Percentiles rank a stretch among this genome's conserved stretches.
Conservation (phyloP, 106 monocot genomes). For the Phalaenopsis aphrodite region DNA sequence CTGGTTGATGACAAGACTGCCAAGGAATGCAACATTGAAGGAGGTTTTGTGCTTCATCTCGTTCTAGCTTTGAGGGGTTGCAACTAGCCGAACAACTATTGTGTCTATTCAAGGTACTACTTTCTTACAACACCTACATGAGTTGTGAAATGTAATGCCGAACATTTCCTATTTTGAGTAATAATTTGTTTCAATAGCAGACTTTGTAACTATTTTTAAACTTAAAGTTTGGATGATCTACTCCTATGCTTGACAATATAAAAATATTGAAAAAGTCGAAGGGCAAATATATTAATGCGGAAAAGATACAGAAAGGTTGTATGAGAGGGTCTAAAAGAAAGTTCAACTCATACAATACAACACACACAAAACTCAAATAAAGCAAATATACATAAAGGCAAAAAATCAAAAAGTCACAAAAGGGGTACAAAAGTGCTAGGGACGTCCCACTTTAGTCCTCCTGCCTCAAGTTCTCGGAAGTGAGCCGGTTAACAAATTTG, state of each 20-base stretch:
- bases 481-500: too few relatives aligned
- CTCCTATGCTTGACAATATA: not conserved
- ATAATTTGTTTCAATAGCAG: not conserved
- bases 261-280: too few relatives aligned
- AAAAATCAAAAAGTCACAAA: too few relatives aligned
- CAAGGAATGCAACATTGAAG: conserved; percentile 67
- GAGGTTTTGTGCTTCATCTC: conserved; percentile 65
- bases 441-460: too few relatives aligned
- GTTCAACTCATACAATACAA: too few relatives aligned
- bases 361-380: too few relatives aligned
- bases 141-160: not conserved
- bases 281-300: too few relatives aligned
- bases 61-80: conserved; percentile 66
- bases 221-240: not conserved
- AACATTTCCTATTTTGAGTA: not conserved
- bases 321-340: too few relatives aligned
- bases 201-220: not conserved
- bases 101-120: not conserved
- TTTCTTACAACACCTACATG: not conserved
- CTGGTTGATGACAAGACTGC: conserved; percentile 63
- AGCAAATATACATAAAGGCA: too few relatives aligned
- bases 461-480: too few relatives aligned
- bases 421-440: too few relatives aligned
- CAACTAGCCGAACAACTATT: not conserved
- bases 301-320: too few relatives aligned